A percentile compares a stretch with the other conserved stretches of the same genome.
Evolutionary conservation across 2,329 filamentous ascomycete genomes (phyloP).

Genomic region (Trichophyton verrucosum): DNA sequence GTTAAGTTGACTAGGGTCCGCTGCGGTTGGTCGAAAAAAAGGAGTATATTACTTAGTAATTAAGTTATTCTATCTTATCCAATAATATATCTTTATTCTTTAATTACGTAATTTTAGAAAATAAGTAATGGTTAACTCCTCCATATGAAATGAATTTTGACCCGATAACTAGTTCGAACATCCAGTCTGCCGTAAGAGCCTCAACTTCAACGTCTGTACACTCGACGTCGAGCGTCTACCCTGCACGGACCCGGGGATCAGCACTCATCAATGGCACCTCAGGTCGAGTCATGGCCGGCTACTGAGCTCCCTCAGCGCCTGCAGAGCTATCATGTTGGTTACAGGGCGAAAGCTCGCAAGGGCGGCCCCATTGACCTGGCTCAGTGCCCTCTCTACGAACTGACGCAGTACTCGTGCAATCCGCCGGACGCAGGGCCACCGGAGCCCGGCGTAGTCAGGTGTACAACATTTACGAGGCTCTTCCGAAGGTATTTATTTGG

Average conservation of each 20-base stretch:
- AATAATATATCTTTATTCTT: too few relatives aligned
- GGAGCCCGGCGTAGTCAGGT: constrained; percentile 36
- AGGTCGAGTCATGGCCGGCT: constrained; percentile 41
- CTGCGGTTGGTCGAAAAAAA: too few relatives aligned
- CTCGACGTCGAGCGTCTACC: neutral
- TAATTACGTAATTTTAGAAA: too few relatives aligned
- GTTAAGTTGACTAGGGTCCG: too few relatives aligned
- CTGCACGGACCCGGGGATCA: neutral
- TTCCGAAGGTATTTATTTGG: constrained; percentile 43
- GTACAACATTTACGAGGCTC: constrained; percentile 45
- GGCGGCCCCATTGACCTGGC: constrained; percentile 38
- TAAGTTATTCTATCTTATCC: too few relatives aligned
- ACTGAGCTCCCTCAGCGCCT: constrained; percentile 40
- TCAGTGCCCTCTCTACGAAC: constrained; percentile 45
- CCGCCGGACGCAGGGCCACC: constrained; percentile 34
- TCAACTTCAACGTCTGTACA: too few relatives aligned
- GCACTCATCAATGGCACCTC: constrained; percentile 40
- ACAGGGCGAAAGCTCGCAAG: constrained; percentile 42
- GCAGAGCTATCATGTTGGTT: constrained; percentile 34
- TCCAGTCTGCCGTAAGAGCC: too few relatives aligned
- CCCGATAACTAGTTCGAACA: too few relatives aligned
- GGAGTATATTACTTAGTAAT: too few relatives aligned
- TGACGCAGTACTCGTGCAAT: constrained; percentile 52
- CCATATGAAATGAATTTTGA: too few relatives aligned
- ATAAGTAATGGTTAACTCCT: too few relatives aligned